Conservation (phyloP, 768 basidiomycete genomes). For the Suillus alpinus region DNA sequence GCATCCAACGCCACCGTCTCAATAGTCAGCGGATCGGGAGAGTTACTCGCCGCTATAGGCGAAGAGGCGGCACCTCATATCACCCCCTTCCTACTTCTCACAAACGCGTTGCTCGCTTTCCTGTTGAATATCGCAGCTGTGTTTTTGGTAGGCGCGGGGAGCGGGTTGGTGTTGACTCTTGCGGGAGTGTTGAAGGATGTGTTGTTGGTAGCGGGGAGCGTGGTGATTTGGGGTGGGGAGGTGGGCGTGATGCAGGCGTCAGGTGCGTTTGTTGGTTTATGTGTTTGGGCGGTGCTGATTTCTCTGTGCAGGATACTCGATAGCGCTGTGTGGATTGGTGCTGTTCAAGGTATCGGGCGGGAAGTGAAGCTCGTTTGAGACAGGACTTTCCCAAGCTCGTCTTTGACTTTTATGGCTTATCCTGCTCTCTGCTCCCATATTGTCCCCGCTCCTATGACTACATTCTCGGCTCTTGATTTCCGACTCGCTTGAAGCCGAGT, state of each 20-base stretch:
- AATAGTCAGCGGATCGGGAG: not conserved
- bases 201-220: slow-evolving; percentile 87
- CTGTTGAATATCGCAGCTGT: slow-evolving; percentile 90
- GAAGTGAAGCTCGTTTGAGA: slow-evolving; percentile 37
- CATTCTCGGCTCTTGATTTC: not conserved
- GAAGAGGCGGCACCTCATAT: slow-evolving; percentile 24
- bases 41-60: not conserved
- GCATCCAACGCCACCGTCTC: not conserved
- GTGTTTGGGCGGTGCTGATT: not conserved
- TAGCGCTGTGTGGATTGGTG: slow-evolving; percentile 82
- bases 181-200: slow-evolving; percentile 99
- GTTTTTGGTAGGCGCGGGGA: slow-evolving; percentile 86
- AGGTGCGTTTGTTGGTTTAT: slow-evolving; percentile 40
- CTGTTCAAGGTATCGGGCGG: slow-evolving; percentile 77
- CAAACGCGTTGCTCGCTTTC: slow-evolving; percentile 88
- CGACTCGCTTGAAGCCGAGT: not conserved
- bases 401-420: not conserved
- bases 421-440: not conserved
- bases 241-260: slow-evolving; percentile 85
- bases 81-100: slow-evolving; percentile 69
- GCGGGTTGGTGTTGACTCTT: slow-evolving; percentile 85
- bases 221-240: slow-evolving; percentile 75
- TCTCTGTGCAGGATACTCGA: slow-evolving; percentile 64
- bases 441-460: no score
- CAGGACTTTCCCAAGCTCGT: not conserved